Percentiles rank a stretch among this genome's conserved stretches.
Conservation (phyloP, 1,139 yeast species). For the Pichia norvegensis region DNA sequence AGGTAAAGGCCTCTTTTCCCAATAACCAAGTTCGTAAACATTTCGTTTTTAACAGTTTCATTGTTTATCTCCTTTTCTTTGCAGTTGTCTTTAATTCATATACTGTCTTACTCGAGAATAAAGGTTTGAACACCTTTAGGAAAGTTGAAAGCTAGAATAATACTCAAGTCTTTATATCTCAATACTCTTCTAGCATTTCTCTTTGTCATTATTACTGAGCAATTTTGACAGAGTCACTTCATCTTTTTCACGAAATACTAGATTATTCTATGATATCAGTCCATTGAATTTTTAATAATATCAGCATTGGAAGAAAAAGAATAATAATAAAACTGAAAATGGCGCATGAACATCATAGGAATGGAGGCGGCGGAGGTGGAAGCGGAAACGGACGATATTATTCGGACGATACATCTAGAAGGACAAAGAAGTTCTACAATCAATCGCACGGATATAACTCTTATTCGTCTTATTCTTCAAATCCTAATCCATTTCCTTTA, state of each 20-base stretch:
- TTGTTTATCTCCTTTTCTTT: no score
- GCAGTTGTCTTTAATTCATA: not conserved
- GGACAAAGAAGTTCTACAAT: constrained; percentile 19
- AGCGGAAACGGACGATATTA: constrained; percentile 16
- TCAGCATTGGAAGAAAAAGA: not conserved
- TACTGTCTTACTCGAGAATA: no score
- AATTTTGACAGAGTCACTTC: not conserved
- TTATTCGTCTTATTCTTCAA: constrained; percentile 16
- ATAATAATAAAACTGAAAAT: not conserved
- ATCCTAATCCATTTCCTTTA: constrained; percentile 19
- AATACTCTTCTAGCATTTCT: no score
- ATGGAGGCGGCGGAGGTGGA: constrained; percentile 12
- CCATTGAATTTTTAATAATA: not conserved
- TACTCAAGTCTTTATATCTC: no score
- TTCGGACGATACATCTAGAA: constrained; percentile 20
- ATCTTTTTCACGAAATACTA: not conserved
- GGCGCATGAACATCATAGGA: constrained; percentile 18
- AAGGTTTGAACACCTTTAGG: no score
- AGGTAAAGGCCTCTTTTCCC: no score
- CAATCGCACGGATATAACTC: constrained; percentile 11
- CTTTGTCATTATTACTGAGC: not conserved
- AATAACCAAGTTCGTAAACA: no score
- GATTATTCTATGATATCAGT: not conserved
- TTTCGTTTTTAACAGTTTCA: no score
- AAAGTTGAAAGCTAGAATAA: no score